Evolutionary conservation across 2,329 filamentous ascomycete genomes (phyloP), one percentile per base, ranked within the genome.

Genomic region (Dactylellina drechsleri): DNA sequence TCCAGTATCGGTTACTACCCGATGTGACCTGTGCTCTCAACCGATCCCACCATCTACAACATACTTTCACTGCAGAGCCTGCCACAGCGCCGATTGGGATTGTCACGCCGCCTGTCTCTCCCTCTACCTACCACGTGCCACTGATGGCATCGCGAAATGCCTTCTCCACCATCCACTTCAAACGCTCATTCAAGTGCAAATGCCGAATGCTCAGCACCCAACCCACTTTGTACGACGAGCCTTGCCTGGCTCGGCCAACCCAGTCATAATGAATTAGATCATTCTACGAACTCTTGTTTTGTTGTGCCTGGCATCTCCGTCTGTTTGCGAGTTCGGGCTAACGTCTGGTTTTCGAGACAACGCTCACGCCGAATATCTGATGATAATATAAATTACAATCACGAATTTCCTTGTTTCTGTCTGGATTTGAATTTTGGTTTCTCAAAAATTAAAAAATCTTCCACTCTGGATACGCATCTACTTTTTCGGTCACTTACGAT

Each of bases 11-110:
- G 68, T 73, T 7, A 73, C 68, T n/a, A 73, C 68, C 26, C 60
- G 68, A n/a, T 73, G 68, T 54, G 68, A 73, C n/a, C 56, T 73
- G n/a, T 73, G 68, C 28, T 73, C 68, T 5, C 56, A 66, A 40
- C 47, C 20, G 23, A 73, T 73, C 26, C 47, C 60, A n/a, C 60
- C 68, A 8, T 73, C 68, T 4, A 73, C 68, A 8, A 53, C 68
- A 23, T 73, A 73, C 28, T 73, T 73, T 23, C 68, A 73, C 28
- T 73, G 68, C 16, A 47, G 68, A 16, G 57, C 68, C 2, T 73
- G 68, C 18, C 68, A 73, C 15, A 41, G 60, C 7, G 68, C 68
- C 1, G 68, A 73, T 31, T 73, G 68, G 68, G 68, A 73, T 36
- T 73, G 68, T 7, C 68, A 73, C 31, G 50, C 68, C 13, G 49